These are phyloP conservation scores for Pythium sukuiense DNA, from an alignment of 352 stramenopile species.

Conservation along the genomic window DNA sequence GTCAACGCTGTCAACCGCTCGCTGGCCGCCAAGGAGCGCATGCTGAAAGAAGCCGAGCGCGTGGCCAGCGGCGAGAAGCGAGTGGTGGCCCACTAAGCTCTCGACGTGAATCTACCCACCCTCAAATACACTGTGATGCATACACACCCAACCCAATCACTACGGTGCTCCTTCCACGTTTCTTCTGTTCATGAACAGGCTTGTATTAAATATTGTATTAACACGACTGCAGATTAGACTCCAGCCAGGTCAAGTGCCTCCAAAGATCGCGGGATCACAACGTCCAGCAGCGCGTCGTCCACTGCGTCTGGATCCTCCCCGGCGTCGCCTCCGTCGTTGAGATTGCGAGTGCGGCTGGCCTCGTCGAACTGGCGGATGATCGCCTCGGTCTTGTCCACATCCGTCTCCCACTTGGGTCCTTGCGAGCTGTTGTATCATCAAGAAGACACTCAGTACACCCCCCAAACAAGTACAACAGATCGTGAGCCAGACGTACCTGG, in stretches of 20 bases:
- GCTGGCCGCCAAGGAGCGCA: slow-evolving; percentile 66
- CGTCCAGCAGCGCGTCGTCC: slow-evolving; percentile 65
- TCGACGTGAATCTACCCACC: not conserved
- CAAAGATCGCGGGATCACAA: slow-evolving; percentile 72
- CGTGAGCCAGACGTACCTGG: slow-evolving; percentile 24
- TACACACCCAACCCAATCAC: not conserved
- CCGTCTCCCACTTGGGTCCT: slow-evolving; percentile 72
- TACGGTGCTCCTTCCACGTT: not conserved
- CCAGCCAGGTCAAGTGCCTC: slow-evolving; percentile 77
- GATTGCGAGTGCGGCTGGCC: slow-evolving; percentile 60
- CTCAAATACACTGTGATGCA: slow-evolving; percentile 7
- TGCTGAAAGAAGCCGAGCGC: slow-evolving; percentile 15
- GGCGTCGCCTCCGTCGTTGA: slow-evolving; percentile 50
- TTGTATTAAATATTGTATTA: not conserved
- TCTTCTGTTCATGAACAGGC: not conserved
- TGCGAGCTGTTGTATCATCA: slow-evolving; percentile 27
- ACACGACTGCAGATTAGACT: slow-evolving; percentile 29
- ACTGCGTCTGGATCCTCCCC: slow-evolving; percentile 56
- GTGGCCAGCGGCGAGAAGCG: slow-evolving; percentile 5
- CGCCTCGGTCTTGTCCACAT: slow-evolving; percentile 79
- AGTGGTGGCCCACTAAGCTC: slow-evolving; percentile 18
- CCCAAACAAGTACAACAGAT: not conserved
- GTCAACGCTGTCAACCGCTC: slow-evolving; percentile 88
- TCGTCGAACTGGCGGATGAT: slow-evolving; percentile 83
- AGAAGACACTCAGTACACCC: too few relatives aligned